Percentiles rank a stretch among this genome's conserved stretches.
Conservation (phyloP, 257 asterid species). For the Lavandula angustifolia region DNA sequence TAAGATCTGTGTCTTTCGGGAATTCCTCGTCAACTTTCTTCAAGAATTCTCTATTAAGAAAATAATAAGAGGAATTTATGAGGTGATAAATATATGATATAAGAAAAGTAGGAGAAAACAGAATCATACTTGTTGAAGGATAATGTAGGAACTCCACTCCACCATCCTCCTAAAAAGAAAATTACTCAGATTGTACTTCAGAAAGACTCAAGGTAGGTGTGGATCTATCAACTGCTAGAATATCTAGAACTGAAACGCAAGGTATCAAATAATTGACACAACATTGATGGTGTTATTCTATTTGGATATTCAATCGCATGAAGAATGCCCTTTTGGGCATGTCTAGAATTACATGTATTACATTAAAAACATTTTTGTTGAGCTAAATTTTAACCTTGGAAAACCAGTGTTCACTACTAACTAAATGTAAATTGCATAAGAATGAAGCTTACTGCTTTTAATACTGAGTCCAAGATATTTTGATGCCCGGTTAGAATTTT, state of each 20-base stretch:
- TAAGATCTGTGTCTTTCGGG: constrained; percentile 78
- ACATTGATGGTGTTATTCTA: constrained; percentile 5
- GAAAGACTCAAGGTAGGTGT: not conserved
- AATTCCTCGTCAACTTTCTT: constrained; percentile 70
- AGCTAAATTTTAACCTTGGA: not conserved
- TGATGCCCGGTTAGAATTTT: not conserved
- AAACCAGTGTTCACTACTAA: not conserved
- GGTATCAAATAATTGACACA: constrained; percentile 7
- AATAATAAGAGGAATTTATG: constrained; percentile 15
- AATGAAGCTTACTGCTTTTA: not conserved
- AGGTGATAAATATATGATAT: constrained; percentile 9
- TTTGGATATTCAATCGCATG: not conserved
- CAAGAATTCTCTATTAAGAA: constrained; percentile 57
- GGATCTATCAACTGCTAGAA: not conserved
- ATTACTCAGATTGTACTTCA: constrained; percentile 15
- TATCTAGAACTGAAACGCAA: not conserved
- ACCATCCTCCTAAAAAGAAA: constrained; percentile 81
- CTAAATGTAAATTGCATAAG: not conserved
- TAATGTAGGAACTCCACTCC: constrained; percentile 91
- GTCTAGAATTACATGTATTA: constrained; percentile 2
- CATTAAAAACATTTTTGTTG: not conserved
- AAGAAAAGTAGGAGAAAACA: constrained; percentile 4
- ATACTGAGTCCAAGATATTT: not conserved
- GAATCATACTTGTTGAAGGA: constrained; percentile 61
- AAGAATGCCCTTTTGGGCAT: constrained; percentile 4